These are phyloP conservation scores for Croton laevigatus DNA, from an alignment of 441 rosid species.

Conservation along the genomic window DNA sequence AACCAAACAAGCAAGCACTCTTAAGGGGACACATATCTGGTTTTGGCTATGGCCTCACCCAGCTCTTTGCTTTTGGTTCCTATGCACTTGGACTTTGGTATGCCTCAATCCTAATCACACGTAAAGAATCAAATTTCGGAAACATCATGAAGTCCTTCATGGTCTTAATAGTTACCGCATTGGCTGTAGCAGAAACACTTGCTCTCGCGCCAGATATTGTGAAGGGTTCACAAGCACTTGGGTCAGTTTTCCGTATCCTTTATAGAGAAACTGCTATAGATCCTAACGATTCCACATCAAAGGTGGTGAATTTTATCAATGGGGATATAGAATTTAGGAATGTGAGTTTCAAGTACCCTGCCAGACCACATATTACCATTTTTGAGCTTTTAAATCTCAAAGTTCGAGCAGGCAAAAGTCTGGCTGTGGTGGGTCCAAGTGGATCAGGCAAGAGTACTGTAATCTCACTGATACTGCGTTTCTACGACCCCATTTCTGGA, in stretches of 20 bases:
- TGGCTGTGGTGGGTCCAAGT: constrained; percentile 75
- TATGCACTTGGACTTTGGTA: constrained; percentile 91
- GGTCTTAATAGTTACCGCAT: constrained; percentile 68
- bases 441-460: constrained; percentile 88
- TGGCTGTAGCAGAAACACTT: constrained; percentile 67
- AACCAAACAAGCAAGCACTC: constrained; percentile 59
- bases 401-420: constrained; percentile 54
- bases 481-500: constrained; percentile 63
- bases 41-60: constrained; percentile 66
- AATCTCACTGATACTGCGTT: constrained; percentile 62
- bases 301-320: constrained; percentile 34
- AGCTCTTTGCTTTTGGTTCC: constrained; percentile 54
- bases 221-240: constrained; percentile 80
- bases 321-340: constrained; percentile 61
- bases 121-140: constrained; percentile 47
- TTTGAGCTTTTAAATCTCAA: constrained; percentile 47
- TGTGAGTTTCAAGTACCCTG: constrained; percentile 64
- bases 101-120: constrained; percentile 56
- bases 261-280: constrained; percentile 49
- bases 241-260: constrained; percentile 62
- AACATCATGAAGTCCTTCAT: constrained; percentile 61
- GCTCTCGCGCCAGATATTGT: constrained; percentile 81
- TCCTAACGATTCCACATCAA: constrained; percentile 40
- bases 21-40: constrained; percentile 78
- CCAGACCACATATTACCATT: constrained; percentile 53